These are phyloP conservation scores for Vitis rotundifolia DNA, from an alignment of 164 flowering plant genomes.

Conservation along the genomic window DNA sequence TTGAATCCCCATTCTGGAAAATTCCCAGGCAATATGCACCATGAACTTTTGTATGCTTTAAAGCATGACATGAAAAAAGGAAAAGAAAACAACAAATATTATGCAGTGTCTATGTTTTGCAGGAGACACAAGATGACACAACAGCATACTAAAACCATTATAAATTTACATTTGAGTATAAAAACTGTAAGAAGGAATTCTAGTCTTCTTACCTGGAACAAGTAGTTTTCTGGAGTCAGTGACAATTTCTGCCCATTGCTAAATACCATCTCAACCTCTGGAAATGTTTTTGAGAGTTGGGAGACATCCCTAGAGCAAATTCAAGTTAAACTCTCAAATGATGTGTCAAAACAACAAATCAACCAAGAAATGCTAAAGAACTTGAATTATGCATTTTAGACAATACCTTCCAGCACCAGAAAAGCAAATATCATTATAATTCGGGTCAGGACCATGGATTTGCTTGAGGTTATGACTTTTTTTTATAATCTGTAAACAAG, in stretches of 20 bases:
- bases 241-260: slow-evolving; percentile 66
- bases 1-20: slow-evolving; percentile 90
- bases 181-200: no score
- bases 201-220: slow-evolving; percentile 63
- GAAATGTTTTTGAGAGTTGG: slow-evolving; percentile 69
- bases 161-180: no score
- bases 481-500: slow-evolving; percentile 51
- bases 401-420: slow-evolving; percentile 86
- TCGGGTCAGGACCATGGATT: slow-evolving; percentile 92
- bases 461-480: slow-evolving; percentile 57
- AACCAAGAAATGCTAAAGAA: not conserved
- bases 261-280: slow-evolving; percentile 83
- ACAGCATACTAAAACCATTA: no score
- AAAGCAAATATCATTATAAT: slow-evolving; percentile 87
- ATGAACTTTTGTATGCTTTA: slow-evolving; percentile 85
- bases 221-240: slow-evolving; percentile 90
- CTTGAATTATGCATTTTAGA: not conserved
- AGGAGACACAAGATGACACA: no score
- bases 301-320: slow-evolving; percentile 53
- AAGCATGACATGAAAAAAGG: not conserved
- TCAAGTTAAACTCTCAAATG: not conserved
- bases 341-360: not conserved
- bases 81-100: not conserved
- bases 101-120: no score
- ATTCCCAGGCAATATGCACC: slow-evolving; percentile 96